Base-by-base conservation (phyloP, 1,139 yeast genomes). In the Yamadazyma pseudoaaseri region DNA sequence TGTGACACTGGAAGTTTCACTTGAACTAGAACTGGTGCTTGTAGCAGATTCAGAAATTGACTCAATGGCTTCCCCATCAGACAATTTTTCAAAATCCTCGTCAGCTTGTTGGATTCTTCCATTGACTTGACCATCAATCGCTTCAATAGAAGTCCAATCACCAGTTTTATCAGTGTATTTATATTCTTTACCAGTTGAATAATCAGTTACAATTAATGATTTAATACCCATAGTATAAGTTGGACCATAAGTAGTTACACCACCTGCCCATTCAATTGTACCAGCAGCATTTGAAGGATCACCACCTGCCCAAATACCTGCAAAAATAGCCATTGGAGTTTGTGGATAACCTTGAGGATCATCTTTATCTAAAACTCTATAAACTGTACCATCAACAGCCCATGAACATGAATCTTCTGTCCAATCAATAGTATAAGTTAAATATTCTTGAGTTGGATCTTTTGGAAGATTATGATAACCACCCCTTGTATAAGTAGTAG, bases 261-360 rank as follows among this genome's bases (percentile, higher is more conserved):
- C 95, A 34, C 95, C 94, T 10, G 94, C 92, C 95, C 95, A 85
- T 48, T 77, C 77, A 38, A 85, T 80, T 6, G 94, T 84, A 23
- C 94, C 95, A 17, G 68, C 60, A 6, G 70, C 66, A 49, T 82
- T 82, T 26, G 65, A 51, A 12, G 86, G 67, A 54, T 82, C 89
- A 42, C 94, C 94, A 41, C 90, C 94, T 13, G 92, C 89, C 94
- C 94, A 84, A 17, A 70, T 54, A 37, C 94, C 94, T 34, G 83
- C 69, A 48, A 64, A 72, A 11, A 86, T 56, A 42, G 68, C 71
- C 92, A 84, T 84, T 22, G 95, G 95, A 12, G 84, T 63, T 56
- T 84, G 89, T 26, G 95, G 95, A 53, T 72, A 85, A 2, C 87
- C 89, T 42, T 75, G 69, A 21, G 75, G 60, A 33, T 76, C 66